A percentile compares a stretch with the other conserved stretches of the same genome.
phyloP scores from a whole-genome alignment of 2,329 filamentous ascomycete genomes.

The Purpureocillium takamizusanense region DNA sequence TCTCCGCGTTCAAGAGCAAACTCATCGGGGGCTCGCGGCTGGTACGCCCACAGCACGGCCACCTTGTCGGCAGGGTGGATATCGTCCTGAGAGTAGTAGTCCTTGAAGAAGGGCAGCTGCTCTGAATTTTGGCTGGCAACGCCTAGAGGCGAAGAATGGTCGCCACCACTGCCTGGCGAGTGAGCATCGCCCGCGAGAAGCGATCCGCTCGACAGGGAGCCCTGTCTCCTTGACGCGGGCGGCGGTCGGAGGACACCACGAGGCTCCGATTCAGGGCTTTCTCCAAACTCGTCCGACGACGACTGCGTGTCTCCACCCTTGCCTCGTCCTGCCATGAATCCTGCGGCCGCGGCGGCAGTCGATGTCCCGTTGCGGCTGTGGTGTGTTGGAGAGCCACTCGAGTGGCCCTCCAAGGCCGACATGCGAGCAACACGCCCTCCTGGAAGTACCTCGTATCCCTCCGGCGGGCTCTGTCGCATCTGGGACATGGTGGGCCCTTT shows the following conservation, averaged over 20 bases:
- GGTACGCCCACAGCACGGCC: slow-evolving; percentile 90
- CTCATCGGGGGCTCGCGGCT: slow-evolving; percentile 86
- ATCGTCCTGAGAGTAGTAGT: slow-evolving; percentile 96
- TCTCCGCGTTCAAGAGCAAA: slow-evolving; percentile 90
- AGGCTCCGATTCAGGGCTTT: slow-evolving; percentile 63
- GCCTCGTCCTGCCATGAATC: slow-evolving; percentile 35
- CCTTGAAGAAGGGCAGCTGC: slow-evolving; percentile 92
- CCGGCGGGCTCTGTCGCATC: slow-evolving; percentile 24
- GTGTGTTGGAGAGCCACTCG: slow-evolving; percentile 49
- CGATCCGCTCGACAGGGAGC: slow-evolving; percentile 83
- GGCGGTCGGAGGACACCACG: slow-evolving; percentile 48
- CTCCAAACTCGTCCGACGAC: slow-evolving; percentile 63
- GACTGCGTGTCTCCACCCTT: slow-evolving; percentile 47
- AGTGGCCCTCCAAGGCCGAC: slow-evolving; percentile 79
- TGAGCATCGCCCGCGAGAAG: slow-evolving; percentile 60
- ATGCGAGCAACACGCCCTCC: slow-evolving; percentile 90
- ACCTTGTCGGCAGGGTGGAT: slow-evolving; percentile 89
- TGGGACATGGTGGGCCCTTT: slow-evolving; percentile 35
- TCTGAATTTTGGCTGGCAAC: slow-evolving; percentile 86
- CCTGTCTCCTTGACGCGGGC: slow-evolving; percentile 59
- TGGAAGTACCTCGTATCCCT: slow-evolving; percentile 66
- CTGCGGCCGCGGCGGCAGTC: slow-evolving; percentile 26
- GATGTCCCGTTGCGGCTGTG: slow-evolving; percentile 29
- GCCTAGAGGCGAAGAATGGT: slow-evolving; percentile 77
- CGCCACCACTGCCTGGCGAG: slow-evolving; percentile 64